Conservation (phyloP, 345 rosid species). For the Gynandropsis gynandra region DNA sequence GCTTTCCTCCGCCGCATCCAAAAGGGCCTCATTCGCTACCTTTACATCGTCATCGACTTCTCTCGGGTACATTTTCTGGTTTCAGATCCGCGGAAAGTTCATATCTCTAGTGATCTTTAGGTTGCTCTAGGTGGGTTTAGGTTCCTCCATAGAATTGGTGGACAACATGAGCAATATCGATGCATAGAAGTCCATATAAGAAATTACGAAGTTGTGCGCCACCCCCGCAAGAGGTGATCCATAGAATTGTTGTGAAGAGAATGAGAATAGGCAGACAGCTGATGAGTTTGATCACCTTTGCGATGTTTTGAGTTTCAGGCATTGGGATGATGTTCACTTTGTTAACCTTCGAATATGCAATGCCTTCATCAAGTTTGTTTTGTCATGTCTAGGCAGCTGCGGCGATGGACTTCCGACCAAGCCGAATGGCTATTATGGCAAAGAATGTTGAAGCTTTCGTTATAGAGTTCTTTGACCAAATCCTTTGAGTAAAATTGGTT, state of each 20-base stretch:
- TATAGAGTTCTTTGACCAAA: conserved; percentile 89
- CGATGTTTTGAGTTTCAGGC: too few relatives aligned
- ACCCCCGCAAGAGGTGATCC: too few relatives aligned
- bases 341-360: not conserved
- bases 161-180: not conserved
- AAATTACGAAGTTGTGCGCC: too few relatives aligned
- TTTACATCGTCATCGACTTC: conserved; percentile 77
- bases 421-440: conserved; percentile 66
- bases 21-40: conserved; percentile 88
- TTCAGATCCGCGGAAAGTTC: not conserved
- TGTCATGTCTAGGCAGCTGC: conserved; percentile 60
- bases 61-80: conserved; percentile 45
- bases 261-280: too few relatives aligned
- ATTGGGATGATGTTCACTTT: not conserved
- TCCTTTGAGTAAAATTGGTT: conserved; percentile 80
- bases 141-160: not conserved
- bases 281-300: too few relatives aligned
- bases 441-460: conserved; percentile 72
- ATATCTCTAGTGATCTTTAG: not conserved
- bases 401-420: conserved; percentile 67
- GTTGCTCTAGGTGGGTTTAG: conserved; percentile 3
- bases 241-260: too few relatives aligned
- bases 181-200: not conserved
- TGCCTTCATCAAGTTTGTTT: conserved; percentile 10
- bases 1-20: conserved; percentile 61